These are phyloP conservation scores for Fusarium pseudograminearum DNA, from an alignment of 2,329 filamentous ascomycete species.

Conservation along the genomic window DNA sequence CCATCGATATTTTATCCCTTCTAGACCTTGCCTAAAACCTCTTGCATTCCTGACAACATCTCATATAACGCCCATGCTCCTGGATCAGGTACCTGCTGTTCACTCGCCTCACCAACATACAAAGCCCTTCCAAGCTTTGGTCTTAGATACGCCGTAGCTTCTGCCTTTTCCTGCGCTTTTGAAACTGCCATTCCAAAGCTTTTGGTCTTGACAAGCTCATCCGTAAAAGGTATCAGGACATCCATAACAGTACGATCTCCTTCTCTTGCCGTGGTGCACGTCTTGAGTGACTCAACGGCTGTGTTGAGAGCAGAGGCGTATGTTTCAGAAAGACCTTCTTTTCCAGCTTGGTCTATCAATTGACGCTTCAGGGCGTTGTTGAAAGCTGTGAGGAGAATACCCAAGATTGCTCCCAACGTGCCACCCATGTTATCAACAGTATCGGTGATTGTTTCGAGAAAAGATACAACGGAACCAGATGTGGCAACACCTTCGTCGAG, in stretches of 20 bases:
- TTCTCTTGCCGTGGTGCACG: conserved; percentile 66
- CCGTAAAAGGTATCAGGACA: conserved; percentile 66
- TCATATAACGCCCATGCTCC: conserved; percentile 59
- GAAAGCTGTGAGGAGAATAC: conserved; percentile 59
- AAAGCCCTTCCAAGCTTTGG: conserved; percentile 75
- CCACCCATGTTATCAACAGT: conserved; percentile 54
- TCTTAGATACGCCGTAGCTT: conserved; percentile 67
- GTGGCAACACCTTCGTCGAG: not conserved
- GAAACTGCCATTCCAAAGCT: conserved; percentile 68
- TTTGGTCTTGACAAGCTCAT: conserved; percentile 63
- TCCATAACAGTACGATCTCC: conserved; percentile 71
- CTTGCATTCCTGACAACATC: not conserved
- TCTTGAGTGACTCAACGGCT: conserved; percentile 61
- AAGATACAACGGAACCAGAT: not conserved
- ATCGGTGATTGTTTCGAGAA: not conserved
- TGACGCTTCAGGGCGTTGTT: conserved; percentile 50
- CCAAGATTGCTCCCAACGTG: conserved; percentile 67
- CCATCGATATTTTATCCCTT: not conserved
- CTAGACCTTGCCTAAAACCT: not conserved
- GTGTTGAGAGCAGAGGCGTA: conserved; percentile 51
- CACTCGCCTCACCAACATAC: conserved; percentile 69
- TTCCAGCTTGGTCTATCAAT: conserved; percentile 55
- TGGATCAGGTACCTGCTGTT: conserved; percentile 71
- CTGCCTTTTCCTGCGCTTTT: conserved; percentile 66
- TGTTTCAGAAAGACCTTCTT: not conserved